Evolutionary conservation across 2,329 filamentous ascomycete genomes (phyloP).

Genomic region (Pseudocercospora ulei): DNA sequence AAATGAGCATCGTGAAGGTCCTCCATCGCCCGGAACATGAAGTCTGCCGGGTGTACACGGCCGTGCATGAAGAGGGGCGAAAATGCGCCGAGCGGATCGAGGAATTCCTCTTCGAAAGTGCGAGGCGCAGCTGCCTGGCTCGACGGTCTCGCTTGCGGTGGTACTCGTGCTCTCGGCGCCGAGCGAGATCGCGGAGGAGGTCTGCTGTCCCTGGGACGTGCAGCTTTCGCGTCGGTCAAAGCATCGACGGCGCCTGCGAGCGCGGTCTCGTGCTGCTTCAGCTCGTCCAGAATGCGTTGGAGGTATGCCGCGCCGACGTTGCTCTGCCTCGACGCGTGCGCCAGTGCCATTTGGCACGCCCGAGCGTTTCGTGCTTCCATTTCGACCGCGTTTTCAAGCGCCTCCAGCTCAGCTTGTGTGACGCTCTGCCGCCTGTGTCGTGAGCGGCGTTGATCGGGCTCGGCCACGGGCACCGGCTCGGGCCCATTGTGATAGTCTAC

Average conservation of each 20-base stretch:
- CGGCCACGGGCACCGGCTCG: conserved; percentile 6
- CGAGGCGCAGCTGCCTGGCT: conserved; percentile 10
- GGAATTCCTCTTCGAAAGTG: conserved; percentile 16
- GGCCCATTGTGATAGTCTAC: conserved; percentile 21
- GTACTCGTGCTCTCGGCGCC: conserved; percentile 9
- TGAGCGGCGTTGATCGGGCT: conserved; percentile 12
- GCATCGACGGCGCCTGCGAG: conserved; percentile 16
- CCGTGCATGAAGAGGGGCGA: conserved; percentile 11
- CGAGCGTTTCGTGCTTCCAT: conserved; percentile 19
- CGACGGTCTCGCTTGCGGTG: conserved; percentile 9
- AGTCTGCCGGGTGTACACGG: conserved; percentile 13
- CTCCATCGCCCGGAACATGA: conserved; percentile 21
- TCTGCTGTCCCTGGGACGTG: conserved; percentile 10
- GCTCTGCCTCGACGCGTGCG: conserved; percentile 25
- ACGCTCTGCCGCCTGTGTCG: conserved; percentile 11
- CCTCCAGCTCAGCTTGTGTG: conserved; percentile 13
- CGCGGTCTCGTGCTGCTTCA: conserved; percentile 23
- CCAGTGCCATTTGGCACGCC: conserved; percentile 24
- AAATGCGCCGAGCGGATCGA: conserved; percentile 16
- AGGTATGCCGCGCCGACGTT: conserved; percentile 22
- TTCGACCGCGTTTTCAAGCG: conserved; percentile 25
- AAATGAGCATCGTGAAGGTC: conserved; percentile 18
- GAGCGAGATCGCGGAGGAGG: conserved; percentile 13
- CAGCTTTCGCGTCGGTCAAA: conserved; percentile 16
- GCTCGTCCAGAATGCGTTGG: conserved; percentile 24